Base-by-base conservation (phyloP, 192 early-diverging fungal genomes). In the Backusella psychrophila region DNA sequence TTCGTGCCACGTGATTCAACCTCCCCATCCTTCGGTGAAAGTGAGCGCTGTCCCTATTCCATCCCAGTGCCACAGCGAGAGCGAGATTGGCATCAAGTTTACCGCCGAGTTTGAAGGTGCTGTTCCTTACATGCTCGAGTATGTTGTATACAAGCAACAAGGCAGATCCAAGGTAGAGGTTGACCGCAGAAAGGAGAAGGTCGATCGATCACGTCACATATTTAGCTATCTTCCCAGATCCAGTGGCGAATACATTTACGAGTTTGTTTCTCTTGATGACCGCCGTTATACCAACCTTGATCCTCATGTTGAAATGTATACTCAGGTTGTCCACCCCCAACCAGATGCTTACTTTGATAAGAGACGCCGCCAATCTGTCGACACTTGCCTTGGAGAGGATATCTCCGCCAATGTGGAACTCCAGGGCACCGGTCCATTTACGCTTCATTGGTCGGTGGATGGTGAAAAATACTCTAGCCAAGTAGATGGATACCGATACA, bases 241-340 rank as follows among this genome's bases (percentile, higher is more conserved):
- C 21, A 83, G 82, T 59, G 82, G 81, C 19, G 73, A 78, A 42
- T 83, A 83, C 69, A 72, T 49, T 21, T 83, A 83, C 41, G 79
- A 83, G 19, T 83, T 83, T 70, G 41, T 15, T 12, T 59, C 73
- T 8, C 56, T 83, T 38, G 66, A 75, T 67, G 82, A 83, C 69
- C 46, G 38, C 14, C 65, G 78, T 42, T 83, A 83, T 52, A 78
- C 78, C 42, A 73, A 70, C 14, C 70, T 65, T 8, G 29, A 70
- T 46, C 29, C 76, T 23, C 26, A 77, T 31, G 63, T 81, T 1
- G 6, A 46, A 21, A 19, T 67, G 6, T 73, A 81, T 6, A 63
- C 79, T 7, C 85, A 86, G 59, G 31, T 73, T 12, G 85, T 86
- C 31, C 83, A 83, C 52, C 85, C 85, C 8, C 83, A 86, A 74